A percentile compares a stretch with the other conserved stretches of the same genome.
Evolutionary conservation across 2,329 filamentous ascomycete genomes (phyloP).

Genomic region (Ophiostoma sp.): DNA sequence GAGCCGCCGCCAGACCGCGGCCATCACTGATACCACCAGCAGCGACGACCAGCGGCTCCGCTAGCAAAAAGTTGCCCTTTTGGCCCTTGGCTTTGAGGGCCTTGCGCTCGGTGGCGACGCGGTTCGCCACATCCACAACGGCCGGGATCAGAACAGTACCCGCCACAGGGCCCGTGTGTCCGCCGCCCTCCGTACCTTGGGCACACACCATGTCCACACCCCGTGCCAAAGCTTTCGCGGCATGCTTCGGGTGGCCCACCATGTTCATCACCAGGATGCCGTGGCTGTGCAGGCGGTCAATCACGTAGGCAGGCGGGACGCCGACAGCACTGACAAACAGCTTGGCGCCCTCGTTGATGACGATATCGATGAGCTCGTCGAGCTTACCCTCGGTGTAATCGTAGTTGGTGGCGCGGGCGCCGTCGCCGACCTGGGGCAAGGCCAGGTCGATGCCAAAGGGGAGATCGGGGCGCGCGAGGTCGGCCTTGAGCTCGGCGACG

Average conservation of each 20-base stretch:
- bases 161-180: constrained; percentile 86
- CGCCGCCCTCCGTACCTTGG: constrained; percentile 90
- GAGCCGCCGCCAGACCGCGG: constrained; percentile 71
- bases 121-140: constrained; percentile 76
- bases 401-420: constrained; percentile 86
- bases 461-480: constrained; percentile 64
- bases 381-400: constrained; percentile 91
- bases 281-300: constrained; percentile 74
- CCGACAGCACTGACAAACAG: constrained; percentile 89
- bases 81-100: constrained; percentile 39
- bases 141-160: constrained; percentile 84
- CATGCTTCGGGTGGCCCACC: constrained; percentile 91
- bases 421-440: constrained; percentile 82
- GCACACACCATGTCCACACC: constrained; percentile 91
- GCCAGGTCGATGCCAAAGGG: constrained; percentile 92
- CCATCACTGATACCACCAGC: constrained; percentile 87
- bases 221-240: constrained; percentile 79
- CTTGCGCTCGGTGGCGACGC: constrained; percentile 53
- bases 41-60: constrained; percentile 74
- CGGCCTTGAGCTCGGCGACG: constrained; percentile 80
- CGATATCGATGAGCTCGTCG: constrained; percentile 83
- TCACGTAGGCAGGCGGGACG: constrained; percentile 72
- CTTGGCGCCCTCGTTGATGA: constrained; percentile 77
- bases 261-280: constrained; percentile 94
- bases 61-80: constrained; percentile 7